phyloP scores from a whole-genome alignment of 352 stramenopile species.

The Poterioochromonas sp. region DNA sequence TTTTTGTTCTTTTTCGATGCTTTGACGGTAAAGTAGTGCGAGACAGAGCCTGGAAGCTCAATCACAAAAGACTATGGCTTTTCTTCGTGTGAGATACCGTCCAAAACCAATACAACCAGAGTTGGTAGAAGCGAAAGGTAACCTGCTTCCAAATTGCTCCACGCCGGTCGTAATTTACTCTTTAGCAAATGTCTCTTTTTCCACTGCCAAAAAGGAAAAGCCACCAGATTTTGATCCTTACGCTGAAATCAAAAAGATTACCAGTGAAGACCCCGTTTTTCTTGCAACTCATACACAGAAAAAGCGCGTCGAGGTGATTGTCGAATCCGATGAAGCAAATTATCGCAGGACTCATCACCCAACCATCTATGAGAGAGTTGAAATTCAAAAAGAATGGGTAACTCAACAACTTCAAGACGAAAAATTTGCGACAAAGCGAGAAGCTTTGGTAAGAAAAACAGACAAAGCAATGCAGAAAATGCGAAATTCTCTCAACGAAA shows the following conservation, averaged over 20 bases:
- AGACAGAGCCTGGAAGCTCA: too few relatives aligned
- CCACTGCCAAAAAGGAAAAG: constrained; percentile 3
- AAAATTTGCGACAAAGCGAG: neutral
- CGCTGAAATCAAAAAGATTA: neutral
- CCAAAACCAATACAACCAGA: constrained; percentile 3
- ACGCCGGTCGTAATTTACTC: neutral
- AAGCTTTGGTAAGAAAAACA: neutral
- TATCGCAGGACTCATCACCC: constrained; percentile 11
- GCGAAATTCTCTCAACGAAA: neutral
- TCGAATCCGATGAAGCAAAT: neutral
- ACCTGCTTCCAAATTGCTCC: neutral
- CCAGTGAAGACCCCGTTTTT: neutral
- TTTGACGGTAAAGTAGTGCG: too few relatives aligned
- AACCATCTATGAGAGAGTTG: constrained; percentile 4
- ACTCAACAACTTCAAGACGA: neutral
- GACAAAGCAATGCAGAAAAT: neutral
- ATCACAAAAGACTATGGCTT: too few relatives aligned
- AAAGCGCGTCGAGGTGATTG: neutral
- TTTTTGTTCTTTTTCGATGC: too few relatives aligned
- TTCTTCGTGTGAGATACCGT: neutral
- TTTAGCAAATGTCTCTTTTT: neutral
- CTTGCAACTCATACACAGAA: constrained; percentile 18
- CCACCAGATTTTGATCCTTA: neutral
- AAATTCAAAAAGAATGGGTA: constrained; percentile 23
- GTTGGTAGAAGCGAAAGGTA: neutral